Conservation (phyloP, 2,329 filamentous ascomycete species). For the Aspergillus pseudonomiae region DNA sequence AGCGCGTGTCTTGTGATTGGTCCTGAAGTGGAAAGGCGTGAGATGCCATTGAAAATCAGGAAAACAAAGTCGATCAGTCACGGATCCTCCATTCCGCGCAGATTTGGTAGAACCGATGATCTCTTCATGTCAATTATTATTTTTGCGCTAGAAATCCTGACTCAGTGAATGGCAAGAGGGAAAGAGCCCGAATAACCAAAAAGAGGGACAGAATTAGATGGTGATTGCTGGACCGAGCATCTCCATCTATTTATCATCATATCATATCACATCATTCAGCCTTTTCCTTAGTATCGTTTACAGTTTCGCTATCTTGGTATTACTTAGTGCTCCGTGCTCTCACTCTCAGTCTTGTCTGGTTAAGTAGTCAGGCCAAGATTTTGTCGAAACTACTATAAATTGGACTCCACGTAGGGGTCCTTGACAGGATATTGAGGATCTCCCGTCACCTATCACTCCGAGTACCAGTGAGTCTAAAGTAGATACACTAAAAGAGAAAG, state of each 20-base stretch:
- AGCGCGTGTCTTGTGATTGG: slow-evolving; percentile 26
- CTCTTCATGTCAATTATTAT: background rate
- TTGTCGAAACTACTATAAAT: background rate
- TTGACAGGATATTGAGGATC: background rate
- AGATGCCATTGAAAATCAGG: slow-evolving; percentile 11
- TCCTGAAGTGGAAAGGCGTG: slow-evolving; percentile 18
- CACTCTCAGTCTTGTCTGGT: background rate
- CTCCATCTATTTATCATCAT: background rate
- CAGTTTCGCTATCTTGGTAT: background rate
- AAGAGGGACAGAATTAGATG: background rate
- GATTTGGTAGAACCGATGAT: background rate
- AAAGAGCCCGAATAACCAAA: background rate
- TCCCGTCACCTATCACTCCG: background rate
- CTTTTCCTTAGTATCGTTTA: background rate
- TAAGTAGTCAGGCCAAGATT: background rate
- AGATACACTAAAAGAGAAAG: background rate
- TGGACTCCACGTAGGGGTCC: background rate
- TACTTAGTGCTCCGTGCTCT: background rate
- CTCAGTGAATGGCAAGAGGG: background rate
- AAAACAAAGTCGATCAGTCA: background rate
- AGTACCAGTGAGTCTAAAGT: background rate
- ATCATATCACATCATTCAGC: background rate
- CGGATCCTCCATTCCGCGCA: background rate
- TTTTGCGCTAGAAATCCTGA: background rate
- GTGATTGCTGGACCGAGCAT: background rate